Evolutionary conservation across 495 filamentous ascomycete species (phyloP), one percentile per base, ranked within the genome.

Genomic region (Letharia lupina): DNA sequence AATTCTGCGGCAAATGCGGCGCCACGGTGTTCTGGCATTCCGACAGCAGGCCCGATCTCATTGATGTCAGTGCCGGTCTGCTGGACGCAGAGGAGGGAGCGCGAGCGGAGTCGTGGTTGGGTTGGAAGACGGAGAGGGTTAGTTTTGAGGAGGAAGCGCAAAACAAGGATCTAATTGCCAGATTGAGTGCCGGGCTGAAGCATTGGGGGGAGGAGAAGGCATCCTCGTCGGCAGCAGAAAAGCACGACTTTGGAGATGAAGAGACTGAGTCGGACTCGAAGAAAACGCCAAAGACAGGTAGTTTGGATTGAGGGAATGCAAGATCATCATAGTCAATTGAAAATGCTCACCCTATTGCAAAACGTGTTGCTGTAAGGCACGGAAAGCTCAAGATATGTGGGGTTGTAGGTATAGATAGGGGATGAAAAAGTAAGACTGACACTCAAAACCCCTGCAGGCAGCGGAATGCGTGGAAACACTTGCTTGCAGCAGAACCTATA

Each of bases 1-100:
- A 81, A 33, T 84, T 83, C 67, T 87, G 84, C 70, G 70, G 75
- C 12, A 72, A 65, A 5, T 87, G 84, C 67, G 82, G 82, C 15
- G 81, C 83, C 1, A 75, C 71, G 15, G 75, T 82, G 9, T 84
- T 85, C 56, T 86, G 78, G 68, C 75, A 70, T 10, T 70, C 67
- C 23, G 76, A 78, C 28, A 73, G 72, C 10, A 70, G 82, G 60
- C 74, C 76, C 1, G 70, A 76, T 4, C 71, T 84, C 39, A 75
- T 84, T 0, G 81, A 84, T 67, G 70, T 86, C 2, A 80, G 80
- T 9, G 70, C 78, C 12, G 84, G 84, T 0, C 67, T 85, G 47
- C 60, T 86, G 42, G 70, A 80, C 8, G 73, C 80, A 3, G 72
- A 75, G 2, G 78, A 80, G 54, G 82, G 82, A 2, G 76, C 78